Conservation (phyloP, 1,284 basidiomycete genomes). For the Apiotrichum akiyoshidainum region DNA sequence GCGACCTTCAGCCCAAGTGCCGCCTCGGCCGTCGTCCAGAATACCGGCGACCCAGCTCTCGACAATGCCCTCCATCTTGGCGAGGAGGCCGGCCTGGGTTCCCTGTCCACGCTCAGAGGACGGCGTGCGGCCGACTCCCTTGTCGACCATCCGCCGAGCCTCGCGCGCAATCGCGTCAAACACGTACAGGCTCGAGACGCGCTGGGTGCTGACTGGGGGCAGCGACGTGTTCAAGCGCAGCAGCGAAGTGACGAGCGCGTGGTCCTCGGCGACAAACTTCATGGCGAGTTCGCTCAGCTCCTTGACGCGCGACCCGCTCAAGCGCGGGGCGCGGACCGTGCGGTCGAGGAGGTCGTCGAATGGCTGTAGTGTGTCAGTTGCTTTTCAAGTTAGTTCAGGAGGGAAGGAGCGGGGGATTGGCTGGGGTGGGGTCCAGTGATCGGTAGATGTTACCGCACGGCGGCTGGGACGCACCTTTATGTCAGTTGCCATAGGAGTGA, state of each 20-base stretch:
- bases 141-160: constrained; percentile 65
- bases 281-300: constrained; percentile 68
- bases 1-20: constrained; percentile 64
- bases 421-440: too few species aligned
- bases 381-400: too few species aligned
- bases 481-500: constrained; percentile 21
- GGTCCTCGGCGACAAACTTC: constrained; percentile 73
- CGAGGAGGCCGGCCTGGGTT: constrained; percentile 68
- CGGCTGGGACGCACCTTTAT: constrained; percentile 21
- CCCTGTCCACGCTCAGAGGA: constrained; percentile 60
- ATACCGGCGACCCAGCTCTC: constrained; percentile 80
- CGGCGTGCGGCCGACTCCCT: constrained; percentile 61
- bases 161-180: constrained; percentile 85
- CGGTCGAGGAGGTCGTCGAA: constrained; percentile 75
- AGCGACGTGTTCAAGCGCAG: constrained; percentile 80
- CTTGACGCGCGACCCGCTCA: constrained; percentile 78
- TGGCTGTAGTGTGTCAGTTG: constrained; percentile 54
- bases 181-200: constrained; percentile 80
- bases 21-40: constrained; percentile 57
- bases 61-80: constrained; percentile 79
- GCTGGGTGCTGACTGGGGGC: constrained; percentile 55
- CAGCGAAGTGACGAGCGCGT: constrained; percentile 75
- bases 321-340: constrained; percentile 70
- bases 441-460: too few species aligned
- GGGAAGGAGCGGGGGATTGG: too few species aligned